Base-by-base conservation (phyloP, 805 yeast genomes). In the Nakazawaea wickerhamii region DNA sequence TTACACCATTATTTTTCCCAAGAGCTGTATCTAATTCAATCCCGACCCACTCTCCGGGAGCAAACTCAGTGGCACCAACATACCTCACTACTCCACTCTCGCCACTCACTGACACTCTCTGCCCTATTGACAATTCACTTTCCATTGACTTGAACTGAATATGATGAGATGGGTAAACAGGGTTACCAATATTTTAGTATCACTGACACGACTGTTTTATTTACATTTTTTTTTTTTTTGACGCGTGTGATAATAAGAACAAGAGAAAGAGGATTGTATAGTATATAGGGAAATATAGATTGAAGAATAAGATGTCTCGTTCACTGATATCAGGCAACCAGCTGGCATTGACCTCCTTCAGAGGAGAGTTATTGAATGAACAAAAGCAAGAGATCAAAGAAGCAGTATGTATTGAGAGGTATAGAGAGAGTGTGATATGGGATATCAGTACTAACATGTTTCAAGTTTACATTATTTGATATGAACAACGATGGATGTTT, bases 361-460 rank as follows among this genome's bases (percentile, higher is more conserved):
- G 37, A 23, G 69, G 68, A 34, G 95, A 87, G 53, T 68, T 89
- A 32, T 66, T 86, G 46, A 87, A 85, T 43, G 96, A 89, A 54
- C 95, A 89, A 58, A 84, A 83, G 51, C 93, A 85, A 55, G 96
- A 91, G 58, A 87, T 90, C 50, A 71, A 88, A 47, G 97, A 90
- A 57, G 97, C 97, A 2, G 70, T 66, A 60, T 51, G 71, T 63
- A 21, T 18, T 30, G 35, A 27, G 13, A n/a, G n/a, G n/a, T n/a
- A n/a, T n/a, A n/a, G n/a, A n/a, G n/a, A n/a, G n/a, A n/a, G n/a
- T n/a, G n/a, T n/a, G n/a, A n/a, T n/a, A n/a, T n/a, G n/a, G n/a
- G n/a, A n/a, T n/a, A n/a, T n/a, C n/a, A n/a, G n/a, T 10, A 28
- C 31, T 28, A 13, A 13, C 7, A 10, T 3, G 13, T 25, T 25